Evolutionary conservation across 1,139 yeast species (phyloP), one percentile per base, ranked within the genome.

Genomic region (Taphrina communis): DNA sequence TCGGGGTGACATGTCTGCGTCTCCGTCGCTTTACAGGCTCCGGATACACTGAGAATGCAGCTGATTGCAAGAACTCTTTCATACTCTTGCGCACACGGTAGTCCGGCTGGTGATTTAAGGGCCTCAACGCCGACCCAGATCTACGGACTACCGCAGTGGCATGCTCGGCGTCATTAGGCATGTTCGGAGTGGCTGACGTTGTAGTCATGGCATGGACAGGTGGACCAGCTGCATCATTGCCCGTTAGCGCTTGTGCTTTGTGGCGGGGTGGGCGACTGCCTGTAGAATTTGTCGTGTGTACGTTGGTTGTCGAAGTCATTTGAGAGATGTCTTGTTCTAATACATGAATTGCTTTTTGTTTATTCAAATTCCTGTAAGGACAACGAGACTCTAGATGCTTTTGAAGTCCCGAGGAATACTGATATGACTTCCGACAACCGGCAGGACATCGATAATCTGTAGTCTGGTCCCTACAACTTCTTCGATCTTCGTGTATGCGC

Each of bases 61-160:
- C 48, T 2, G 48, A 44, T 44, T n/a, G 48, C 48, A 44, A 44
- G 48, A 44, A 44, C 19, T 44, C 48, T n/a, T 44, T 44, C n/a
- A 44, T 12, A 17, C 19, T 44, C 19, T 44, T 44, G 19, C 48
- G 48, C 8, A 44, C n/a, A 8, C 53, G 53, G 36, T 50, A 50
- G n/a, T 50, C 53, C 1, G 53, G 53, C 21, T 25, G 53, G 11
- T 9, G 36, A 25, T 1, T 25, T n/a, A 21, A n/a, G 4, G 53
- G 53, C n/a, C 53, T 50, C 36, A 50, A 21, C 3, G 48, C 12
- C 19, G n/a, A 44, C 5, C 48, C 8, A 44, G 48, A 44, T n/a
- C 48, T 44, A n/a, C 48, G 48, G 19, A 17, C 48, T 44, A 6
- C 48, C 17, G 48, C 6, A 11, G 17, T n/a, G 48, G 48, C 8